Base-by-base conservation (phyloP, 331 rosid genomes). In the Stylosanthes scabra region DNA sequence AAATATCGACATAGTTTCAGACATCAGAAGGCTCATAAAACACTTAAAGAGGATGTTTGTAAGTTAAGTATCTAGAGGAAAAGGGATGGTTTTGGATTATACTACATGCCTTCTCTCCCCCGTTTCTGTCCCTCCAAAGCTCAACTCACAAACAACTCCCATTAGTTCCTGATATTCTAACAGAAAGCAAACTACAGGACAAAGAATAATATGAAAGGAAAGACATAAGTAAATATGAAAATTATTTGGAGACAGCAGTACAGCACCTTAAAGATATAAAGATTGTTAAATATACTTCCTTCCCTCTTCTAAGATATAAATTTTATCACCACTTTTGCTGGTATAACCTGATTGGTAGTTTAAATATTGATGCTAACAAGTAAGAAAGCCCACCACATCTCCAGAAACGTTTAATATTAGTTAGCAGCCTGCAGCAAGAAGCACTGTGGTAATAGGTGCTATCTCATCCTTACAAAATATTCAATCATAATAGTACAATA, bases 221-320 rank as follows among this genome's bases (percentile, higher is more conserved):
- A 39, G 63, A 15, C 71, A 67, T 41, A 37, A 8, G 60, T 55
- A 29, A 59, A 63, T 9, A 44, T 55, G 60, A 44, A 70, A 49
- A 14, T 40, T 62, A 72, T 25, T 55, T 42, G 34, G 37, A 15
- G 41, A 31, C 37, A 2, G 37, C 37, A 31, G 37, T 20, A 15
- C 46, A 41, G 50, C 8, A 45, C 29, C 59, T 57, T 31, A 58
- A 34, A 50, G 46, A 75, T 56, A 45, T 27, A 41, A 28, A n/a
- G 50, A 49, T 15, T 20, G 25, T 28, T 62, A 72, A 66, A 56
- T 13, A 14, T 47, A 82, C 68, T 27, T 78, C 63, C 44, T 20
- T 20, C 25, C 25, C 25, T 20, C 25, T 20, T 20, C 25, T 20
- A 20, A 8, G 12, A 60, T 63, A 55, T 13, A 41, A 60, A 59